Evolutionary conservation across 2,329 filamentous ascomycete genomes (phyloP).

Genomic region (Ophiostoma australiae): DNA sequence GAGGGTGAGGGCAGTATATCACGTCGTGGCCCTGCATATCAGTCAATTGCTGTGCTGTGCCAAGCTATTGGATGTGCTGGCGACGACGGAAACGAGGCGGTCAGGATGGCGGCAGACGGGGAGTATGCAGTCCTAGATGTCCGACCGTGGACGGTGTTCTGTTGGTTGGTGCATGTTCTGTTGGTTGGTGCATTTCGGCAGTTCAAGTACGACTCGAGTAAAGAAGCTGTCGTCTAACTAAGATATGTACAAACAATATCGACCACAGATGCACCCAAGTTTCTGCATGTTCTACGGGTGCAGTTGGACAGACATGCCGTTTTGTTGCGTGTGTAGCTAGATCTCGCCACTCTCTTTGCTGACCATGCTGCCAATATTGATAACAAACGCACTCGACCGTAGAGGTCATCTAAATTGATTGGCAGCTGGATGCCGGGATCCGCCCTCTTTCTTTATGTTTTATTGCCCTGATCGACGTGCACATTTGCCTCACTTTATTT

Average conservation of each 20-base stretch:
- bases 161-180: background rate
- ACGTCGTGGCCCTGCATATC: background rate
- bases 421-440: background rate
- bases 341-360: background rate
- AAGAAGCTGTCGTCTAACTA: background rate
- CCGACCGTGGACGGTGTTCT: background rate
- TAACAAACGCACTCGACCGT: background rate
- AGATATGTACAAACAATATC: too few relatives aligned
- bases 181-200: too few relatives aligned
- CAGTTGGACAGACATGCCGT: background rate
- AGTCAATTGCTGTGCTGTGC: background rate
- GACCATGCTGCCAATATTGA: too few relatives aligned
- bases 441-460: background rate
- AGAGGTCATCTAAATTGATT: background rate
- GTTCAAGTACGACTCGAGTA: background rate
- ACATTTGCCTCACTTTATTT: background rate
- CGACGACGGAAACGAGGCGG: background rate
- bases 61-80: background rate
- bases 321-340: background rate
- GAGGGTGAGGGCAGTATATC: background rate
- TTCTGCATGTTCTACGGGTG: background rate
- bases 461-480: background rate
- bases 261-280: background rate
- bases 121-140: background rate
- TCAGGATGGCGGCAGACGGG: background rate